Evolutionary conservation across 305 asterid species (phyloP).

Genomic region (Fraxinus xanthoxyloides): DNA sequence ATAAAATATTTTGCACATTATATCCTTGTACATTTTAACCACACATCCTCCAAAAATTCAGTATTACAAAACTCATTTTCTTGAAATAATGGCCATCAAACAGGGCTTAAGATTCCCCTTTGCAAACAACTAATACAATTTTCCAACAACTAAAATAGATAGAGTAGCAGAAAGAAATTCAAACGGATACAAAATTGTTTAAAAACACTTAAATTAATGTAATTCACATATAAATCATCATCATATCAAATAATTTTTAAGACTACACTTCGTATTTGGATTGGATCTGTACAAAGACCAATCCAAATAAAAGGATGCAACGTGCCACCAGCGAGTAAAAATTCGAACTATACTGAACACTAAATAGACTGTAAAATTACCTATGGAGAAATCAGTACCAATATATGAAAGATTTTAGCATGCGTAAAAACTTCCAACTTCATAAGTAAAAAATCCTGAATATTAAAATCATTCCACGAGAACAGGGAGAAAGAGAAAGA

Average conservation of each 20-base stretch:
- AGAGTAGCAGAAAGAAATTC: not conserved
- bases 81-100: too few relatives aligned
- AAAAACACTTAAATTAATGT: not conserved
- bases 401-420: not conserved
- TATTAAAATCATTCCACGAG: not conserved
- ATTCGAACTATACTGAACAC: not conserved
- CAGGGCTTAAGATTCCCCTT: too few relatives aligned
- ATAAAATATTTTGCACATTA: too few relatives aligned
- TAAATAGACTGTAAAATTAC: not conserved
- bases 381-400: not conserved
- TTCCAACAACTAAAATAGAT: not conserved
- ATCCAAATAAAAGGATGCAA: not conserved
- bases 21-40: too few relatives aligned
- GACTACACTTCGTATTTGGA: not conserved
- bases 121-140: not conserved
- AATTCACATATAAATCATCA: not conserved
- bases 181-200: not conserved
- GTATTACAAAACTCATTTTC: too few relatives aligned
- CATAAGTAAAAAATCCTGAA: not conserved
- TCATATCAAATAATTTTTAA: not conserved
- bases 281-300: not conserved
- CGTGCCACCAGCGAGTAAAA: not conserved
- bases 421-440: not conserved
- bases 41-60: too few relatives aligned
- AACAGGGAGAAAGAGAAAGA: slow-evolving; percentile 15